phyloP scores from a whole-genome alignment of 805 yeast genomes.

The Sugiyamaella boreocaroliniensis region DNA sequence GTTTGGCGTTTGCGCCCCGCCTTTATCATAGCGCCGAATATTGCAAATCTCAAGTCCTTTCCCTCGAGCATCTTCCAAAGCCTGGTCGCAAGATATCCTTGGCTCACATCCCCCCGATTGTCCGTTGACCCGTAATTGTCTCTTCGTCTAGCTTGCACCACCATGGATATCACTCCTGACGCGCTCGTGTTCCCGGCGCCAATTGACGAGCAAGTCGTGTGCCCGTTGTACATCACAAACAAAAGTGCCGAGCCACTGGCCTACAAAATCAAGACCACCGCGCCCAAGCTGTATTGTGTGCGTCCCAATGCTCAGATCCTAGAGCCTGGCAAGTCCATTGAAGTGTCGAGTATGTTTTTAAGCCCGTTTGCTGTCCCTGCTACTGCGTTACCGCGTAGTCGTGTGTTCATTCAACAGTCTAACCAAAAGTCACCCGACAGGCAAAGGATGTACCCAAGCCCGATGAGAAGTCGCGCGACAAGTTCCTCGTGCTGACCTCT shows the following conservation, averaged over 20 bases:
- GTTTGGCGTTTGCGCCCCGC: neutral
- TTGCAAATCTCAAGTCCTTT: neutral
- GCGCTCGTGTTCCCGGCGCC: constrained; percentile 74
- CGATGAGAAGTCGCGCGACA: constrained; percentile 80
- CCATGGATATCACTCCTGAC: constrained; percentile 67
- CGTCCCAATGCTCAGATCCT: constrained; percentile 88
- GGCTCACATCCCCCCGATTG: too few species aligned
- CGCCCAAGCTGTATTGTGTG: constrained; percentile 91
- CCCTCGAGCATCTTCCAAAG: neutral
- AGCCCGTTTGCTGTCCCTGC: neutral
- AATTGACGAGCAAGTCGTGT: constrained; percentile 64
- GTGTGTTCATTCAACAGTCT: neutral
- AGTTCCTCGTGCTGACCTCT: constrained; percentile 81
- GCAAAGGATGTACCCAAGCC: constrained; percentile 71
- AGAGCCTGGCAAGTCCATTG: constrained; percentile 62
- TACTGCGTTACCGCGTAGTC: too few species aligned
- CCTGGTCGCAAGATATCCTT: too few species aligned
- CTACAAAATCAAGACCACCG: constrained; percentile 96
- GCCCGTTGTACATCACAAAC: constrained; percentile 48
- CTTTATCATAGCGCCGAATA: neutral
- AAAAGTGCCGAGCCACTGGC: constrained; percentile 60
- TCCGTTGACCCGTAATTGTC: too few species aligned
- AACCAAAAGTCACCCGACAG: constrained; percentile 58
- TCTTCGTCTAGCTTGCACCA: constrained; percentile 7
- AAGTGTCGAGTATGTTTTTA: constrained; percentile 44